Conservation (phyloP, 2,329 filamentous ascomycete genomes). For the Talaromyces marneffei region DNA sequence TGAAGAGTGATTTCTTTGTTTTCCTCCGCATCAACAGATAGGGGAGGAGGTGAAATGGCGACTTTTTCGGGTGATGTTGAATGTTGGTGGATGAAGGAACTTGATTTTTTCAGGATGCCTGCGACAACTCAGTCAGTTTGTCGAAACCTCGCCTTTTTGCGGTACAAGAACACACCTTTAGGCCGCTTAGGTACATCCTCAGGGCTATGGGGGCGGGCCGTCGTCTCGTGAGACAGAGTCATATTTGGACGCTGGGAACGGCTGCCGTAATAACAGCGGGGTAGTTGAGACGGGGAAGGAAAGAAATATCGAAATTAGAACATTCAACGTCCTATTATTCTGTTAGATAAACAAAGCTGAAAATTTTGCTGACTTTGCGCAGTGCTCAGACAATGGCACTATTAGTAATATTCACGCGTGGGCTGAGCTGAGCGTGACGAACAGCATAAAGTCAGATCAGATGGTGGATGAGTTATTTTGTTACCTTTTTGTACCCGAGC, state of each 20-base stretch:
- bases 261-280: constrained; percentile 1
- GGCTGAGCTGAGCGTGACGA: not conserved
- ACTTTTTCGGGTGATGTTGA: constrained; percentile 38
- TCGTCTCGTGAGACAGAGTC: constrained; percentile 12
- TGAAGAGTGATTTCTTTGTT: constrained; percentile 85
- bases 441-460: not conserved
- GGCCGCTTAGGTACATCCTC: constrained; percentile 35
- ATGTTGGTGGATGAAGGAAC: constrained; percentile 57
- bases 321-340: not conserved
- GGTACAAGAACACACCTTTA: constrained; percentile 31
- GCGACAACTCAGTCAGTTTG: not conserved
- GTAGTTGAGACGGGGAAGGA: not conserved
- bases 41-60: constrained; percentile 27
- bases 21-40: constrained; percentile 41
- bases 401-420: not conserved
- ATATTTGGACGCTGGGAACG: not conserved
- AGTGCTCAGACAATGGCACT: not conserved
- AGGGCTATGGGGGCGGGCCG: constrained; percentile 19
- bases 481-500: not conserved
- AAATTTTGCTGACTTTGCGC: not conserved
- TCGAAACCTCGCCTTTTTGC: not conserved
- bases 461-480: not conserved
- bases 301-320: not conserved
- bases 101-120: constrained; percentile 90
- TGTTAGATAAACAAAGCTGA: not conserved